Evolutionary conservation across 805 yeast species (phyloP).

Genomic region (Maudiozyma serrabonitensis): DNA sequence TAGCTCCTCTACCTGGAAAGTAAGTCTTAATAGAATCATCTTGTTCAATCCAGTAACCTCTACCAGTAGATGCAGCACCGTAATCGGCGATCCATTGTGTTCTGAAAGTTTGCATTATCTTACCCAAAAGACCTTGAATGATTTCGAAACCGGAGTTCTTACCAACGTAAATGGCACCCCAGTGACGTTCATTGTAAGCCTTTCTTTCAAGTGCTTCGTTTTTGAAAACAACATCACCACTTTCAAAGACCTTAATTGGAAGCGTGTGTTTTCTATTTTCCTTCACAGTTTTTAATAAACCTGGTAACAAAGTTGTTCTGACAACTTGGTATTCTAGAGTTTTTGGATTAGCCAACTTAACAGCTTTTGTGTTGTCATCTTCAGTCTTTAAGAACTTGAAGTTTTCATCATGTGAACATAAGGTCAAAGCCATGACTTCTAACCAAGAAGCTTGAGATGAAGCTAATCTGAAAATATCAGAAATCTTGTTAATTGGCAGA

Average conservation of each 20-base stretch:
- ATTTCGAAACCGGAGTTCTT: conserved; percentile 90
- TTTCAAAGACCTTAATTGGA: conserved; percentile 91
- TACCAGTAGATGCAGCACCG: conserved; percentile 37
- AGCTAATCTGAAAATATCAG: conserved; percentile 84
- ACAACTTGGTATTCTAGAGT: conserved; percentile 96
- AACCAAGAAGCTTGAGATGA: conserved; percentile 92
- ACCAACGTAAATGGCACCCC: conserved; percentile 92
- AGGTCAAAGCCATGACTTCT: conserved; percentile 90
- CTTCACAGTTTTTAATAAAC: conserved; percentile 85
- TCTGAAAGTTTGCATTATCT: conserved; percentile 93
- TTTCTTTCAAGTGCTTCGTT: conserved; percentile 73
- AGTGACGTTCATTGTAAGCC: conserved; percentile 85
- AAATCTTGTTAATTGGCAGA: conserved; percentile 79
- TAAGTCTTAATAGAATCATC: conserved; percentile 57
- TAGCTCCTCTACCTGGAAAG: conserved; percentile 98
- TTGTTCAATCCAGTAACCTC: conserved; percentile 84
- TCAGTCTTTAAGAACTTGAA: conserved; percentile 68
- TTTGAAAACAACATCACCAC: conserved; percentile 90
- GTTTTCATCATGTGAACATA: conserved; percentile 95
- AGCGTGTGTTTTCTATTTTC: conserved; percentile 93
- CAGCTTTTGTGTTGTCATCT: conserved; percentile 74
- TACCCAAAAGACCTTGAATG: conserved; percentile 89
- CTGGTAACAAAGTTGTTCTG: conserved; percentile 89
- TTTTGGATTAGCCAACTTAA: conserved; percentile 90
- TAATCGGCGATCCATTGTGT: conserved; percentile 64